Base-by-base conservation (phyloP, 768 basidiomycete genomes). In the Mycena olivaceomarginata region DNA sequence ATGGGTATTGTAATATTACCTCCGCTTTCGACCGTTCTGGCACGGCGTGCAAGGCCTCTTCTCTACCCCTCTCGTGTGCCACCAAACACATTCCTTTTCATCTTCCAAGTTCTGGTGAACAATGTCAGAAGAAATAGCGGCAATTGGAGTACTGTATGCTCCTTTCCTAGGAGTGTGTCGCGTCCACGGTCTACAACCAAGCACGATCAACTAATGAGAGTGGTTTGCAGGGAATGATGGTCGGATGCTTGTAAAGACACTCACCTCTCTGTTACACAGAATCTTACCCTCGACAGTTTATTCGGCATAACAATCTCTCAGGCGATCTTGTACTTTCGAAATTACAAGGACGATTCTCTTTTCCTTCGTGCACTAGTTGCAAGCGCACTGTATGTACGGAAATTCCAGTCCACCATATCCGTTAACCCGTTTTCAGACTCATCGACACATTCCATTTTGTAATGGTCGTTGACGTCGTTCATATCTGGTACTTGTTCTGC, bases 251-350 rank as follows among this genome's bases (percentile, higher is more conserved):
- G 67, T 69, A 69, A 67, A 41, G 22, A 12, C 20, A 16, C 41
- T 2, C 16, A 37, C 5, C 7, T 39, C 22, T 67, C 4, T 25
- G 8, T 11, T 22, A 15, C 25, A 25, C 31, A 31, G 31, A 48
- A 48, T 39, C 48, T 53, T 7, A 67, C 45, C 20, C 39, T 15
- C 13, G 8, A 51, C 45, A 77, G 76, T 43, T 65, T 77, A 22
- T 77, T 77, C 48, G 76, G 76, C 18, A 77, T 77, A 45, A 73
- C 76, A 18, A 60, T 77, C 37, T 72, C 71, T n/a, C 76, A 77
- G 41, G 69, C 71, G 7, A 67, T 77, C 45, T 51, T 72, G 22
- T 77, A 77, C 66, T 77, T 72, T 41, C 76, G 76, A 8, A 60
- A 63, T 41, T 77, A 68, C 51, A 48, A 66, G 16, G 70, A 77